Percentiles rank a stretch among this genome's conserved stretches.
phyloP scores from a whole-genome alignment of 1,139 yeast species.

The Yarrowia galli region DNA sequence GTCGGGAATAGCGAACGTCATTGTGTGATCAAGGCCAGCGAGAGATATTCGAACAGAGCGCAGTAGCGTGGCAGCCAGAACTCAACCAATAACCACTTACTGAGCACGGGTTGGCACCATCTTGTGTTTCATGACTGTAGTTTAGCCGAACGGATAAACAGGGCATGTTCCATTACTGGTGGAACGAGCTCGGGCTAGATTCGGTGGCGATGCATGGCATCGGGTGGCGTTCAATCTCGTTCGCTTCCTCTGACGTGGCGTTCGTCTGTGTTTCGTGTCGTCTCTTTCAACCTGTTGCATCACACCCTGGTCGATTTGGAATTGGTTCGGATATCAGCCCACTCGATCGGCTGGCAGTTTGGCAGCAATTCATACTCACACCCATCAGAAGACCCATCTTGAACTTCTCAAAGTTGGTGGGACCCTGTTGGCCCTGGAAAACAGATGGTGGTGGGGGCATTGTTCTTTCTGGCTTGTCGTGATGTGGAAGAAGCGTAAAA shows the following conservation, averaged over 20 bases:
- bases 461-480: slow-evolving; percentile 35
- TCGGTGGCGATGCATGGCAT: background rate
- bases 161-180: background rate
- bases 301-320: background rate
- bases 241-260: background rate
- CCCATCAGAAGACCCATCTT: slow-evolving; percentile 99
- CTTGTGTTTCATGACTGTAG: background rate
- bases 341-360: background rate
- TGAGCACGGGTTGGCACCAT: no score
- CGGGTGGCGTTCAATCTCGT: background rate
- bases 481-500: slow-evolving; percentile 13
- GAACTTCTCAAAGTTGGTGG: slow-evolving; percentile 91
- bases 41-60: no score
- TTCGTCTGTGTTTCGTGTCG: background rate
- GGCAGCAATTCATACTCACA: slow-evolving; percentile 49
- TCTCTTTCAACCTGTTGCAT: background rate
- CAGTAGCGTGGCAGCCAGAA: no score
- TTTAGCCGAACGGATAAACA: background rate
- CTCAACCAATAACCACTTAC: no score
- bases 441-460: slow-evolving; percentile 91
- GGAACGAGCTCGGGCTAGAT: background rate
- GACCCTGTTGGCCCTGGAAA: slow-evolving; percentile 70
- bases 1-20: background rate
- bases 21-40: background rate
- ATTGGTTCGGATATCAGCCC: background rate